Base-by-base conservation (phyloP, 2,329 filamentous ascomycete species). In the Aspergillus pseudoglaucus region DNA sequence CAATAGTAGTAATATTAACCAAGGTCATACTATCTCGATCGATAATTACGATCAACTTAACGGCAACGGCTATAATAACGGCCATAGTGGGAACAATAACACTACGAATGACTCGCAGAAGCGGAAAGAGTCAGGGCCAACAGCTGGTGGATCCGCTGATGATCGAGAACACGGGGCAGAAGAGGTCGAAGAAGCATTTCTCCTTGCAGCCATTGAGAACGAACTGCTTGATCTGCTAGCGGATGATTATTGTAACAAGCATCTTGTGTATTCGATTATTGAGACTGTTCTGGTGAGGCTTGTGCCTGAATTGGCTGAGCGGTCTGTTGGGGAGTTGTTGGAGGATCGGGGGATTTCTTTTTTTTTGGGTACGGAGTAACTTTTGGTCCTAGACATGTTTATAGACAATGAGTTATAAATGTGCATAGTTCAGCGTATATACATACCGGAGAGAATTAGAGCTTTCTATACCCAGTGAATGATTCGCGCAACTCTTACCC, bases 211-310 rank as follows among this genome's bases (percentile, higher is more conserved):
- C 57, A 77, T 88, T 53, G 81, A 84, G 60, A 71, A 77, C 46
- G 72, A 74, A 20, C 73, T 90, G 41, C 75, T 97, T 42, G 82
- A 86, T 58, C 75, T 90, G 33, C 84, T 95, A 56, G 81, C 80
- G 14, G 90, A 96, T 68, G 75, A 79, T 45, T 95, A 95, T 70
- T 85, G 90, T 70, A 98, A 98, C 71, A 94, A 90, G 72, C 90
- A 96, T 70, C 73, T 97, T 27, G 74, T 95, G 57, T 95, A 95
- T 62, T 77, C 82, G 40, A 75, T 93, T 42, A 71, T 97, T 30
- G 93, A 98, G 70, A 70, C 91, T 49, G 65, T 95, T 2, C 74
- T 96, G n/a, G 80, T 89, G 48, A 82, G 85, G 54, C 68, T 97
- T 52, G 80, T 95, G 62, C 93, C 93, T 4, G 93, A 98, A 71